A percentile compares a stretch with the other conserved stretches of the same genome.
Conservation (phyloP, 768 basidiomycete species). For the Boletus vermiculosoides region DNA sequence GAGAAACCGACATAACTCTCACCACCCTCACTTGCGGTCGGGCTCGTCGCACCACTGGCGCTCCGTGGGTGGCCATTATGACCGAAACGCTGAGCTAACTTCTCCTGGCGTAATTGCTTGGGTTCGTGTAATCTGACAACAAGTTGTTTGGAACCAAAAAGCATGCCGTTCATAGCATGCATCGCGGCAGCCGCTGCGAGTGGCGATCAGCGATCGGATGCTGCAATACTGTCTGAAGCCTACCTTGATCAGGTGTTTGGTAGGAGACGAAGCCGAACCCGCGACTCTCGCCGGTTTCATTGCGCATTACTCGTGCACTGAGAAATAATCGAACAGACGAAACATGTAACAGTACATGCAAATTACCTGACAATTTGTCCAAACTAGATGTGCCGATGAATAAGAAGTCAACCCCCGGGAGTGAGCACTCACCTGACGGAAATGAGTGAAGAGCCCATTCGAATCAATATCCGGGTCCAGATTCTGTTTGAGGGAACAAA, state of each 20-base stretch:
- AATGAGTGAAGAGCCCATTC: constrained; percentile 78
- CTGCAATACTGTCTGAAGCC: not conserved
- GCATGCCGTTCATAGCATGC: constrained; percentile 76
- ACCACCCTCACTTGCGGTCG: constrained; percentile 77
- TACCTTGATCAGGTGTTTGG: constrained; percentile 82
- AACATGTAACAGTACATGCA: not conserved
- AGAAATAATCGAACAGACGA: not conserved
- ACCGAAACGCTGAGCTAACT: constrained; percentile 77
- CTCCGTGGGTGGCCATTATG: constrained; percentile 79
- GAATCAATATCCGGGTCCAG: constrained; percentile 84
- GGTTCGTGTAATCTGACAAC: constrained; percentile 90
- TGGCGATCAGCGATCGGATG: constrained; percentile 1
- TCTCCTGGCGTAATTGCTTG: constrained; percentile 87
- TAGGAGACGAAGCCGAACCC: constrained; percentile 92
- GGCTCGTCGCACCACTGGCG: constrained; percentile 82
- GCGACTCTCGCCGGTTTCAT: constrained; percentile 75
- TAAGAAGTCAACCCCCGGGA: constrained; percentile 15
- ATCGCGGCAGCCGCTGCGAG: constrained; percentile 65
- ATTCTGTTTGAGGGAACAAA: constrained; percentile 49
- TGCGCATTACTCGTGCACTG: constrained; percentile 91
- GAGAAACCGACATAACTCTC: constrained; percentile 73
- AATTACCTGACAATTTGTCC: constrained; percentile 84
- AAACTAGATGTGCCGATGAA: constrained; percentile 46
- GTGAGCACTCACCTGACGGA: constrained; percentile 56
- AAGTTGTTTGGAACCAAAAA: constrained; percentile 71